phyloP scores from a whole-genome alignment of 1,284 basidiomycete species.

The Ceratorhiza oryzae-sativae region DNA sequence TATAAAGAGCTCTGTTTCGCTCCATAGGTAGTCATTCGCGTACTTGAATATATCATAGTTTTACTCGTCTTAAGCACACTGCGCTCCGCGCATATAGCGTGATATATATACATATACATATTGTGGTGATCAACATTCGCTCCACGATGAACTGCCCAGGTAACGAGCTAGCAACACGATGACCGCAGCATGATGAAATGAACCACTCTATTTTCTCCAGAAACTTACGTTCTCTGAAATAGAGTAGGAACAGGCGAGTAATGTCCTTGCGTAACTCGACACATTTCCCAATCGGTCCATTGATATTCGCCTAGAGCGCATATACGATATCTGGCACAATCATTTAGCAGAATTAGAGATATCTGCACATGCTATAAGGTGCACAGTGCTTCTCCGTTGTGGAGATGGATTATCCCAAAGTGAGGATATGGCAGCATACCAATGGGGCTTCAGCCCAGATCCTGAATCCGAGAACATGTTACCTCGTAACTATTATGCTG shows the following conservation, averaged over 20 bases:
- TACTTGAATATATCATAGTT: too few relatives aligned
- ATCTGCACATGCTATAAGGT: not conserved
- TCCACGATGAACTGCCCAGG: too few relatives aligned
- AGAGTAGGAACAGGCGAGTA: not conserved
- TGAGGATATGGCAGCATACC: too few relatives aligned
- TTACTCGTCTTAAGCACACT: too few relatives aligned
- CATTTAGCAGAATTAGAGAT: not conserved
- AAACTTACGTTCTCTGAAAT: not conserved
- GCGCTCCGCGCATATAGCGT: too few relatives aligned
- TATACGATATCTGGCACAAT: not conserved
- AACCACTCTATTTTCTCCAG: not conserved
- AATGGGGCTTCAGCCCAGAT: not conserved
- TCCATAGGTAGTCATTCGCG: too few relatives aligned
- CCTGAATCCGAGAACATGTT: not conserved
- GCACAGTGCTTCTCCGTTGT: not conserved
- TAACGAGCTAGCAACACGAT: too few relatives aligned
- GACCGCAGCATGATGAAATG: not conserved
- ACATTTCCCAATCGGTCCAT: not conserved
- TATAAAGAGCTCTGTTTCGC: too few relatives aligned
- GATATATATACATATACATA: too few relatives aligned
- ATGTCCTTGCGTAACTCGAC: not conserved
- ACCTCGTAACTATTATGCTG: not conserved
- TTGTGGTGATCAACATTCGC: too few relatives aligned
- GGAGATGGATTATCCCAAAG: not conserved
- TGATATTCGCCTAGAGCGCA: not conserved